A percentile compares a stretch with the other conserved stretches of the same genome.
Evolutionary conservation across 2,329 filamentous ascomycete genomes (phyloP).

Genomic region (Microdochium trichocladiopsis): DNA sequence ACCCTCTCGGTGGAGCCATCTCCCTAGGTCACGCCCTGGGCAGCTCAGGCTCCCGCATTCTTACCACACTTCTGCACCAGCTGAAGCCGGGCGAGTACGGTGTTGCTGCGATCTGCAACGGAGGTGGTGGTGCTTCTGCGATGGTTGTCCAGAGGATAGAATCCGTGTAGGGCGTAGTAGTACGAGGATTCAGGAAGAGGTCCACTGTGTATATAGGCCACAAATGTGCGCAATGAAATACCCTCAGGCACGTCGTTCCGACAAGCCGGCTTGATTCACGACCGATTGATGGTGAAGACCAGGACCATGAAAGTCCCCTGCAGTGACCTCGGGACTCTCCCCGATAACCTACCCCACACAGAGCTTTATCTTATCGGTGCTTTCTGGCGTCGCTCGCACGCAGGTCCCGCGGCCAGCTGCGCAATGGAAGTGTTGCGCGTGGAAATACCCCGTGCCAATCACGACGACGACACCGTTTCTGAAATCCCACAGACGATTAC

Average conservation of each 20-base stretch:
- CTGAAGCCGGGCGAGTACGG: slow-evolving; percentile 89
- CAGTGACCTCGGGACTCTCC: too few species aligned
- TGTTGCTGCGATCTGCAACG: slow-evolving; percentile 93
- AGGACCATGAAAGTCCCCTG: too few species aligned
- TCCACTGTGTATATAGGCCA: not conserved
- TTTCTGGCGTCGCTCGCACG: not conserved
- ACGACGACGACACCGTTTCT: not conserved
- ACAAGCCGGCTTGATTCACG: too few species aligned
- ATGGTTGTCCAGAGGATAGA: slow-evolving; percentile 83
- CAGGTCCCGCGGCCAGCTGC: not conserved
- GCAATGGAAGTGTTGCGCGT: not conserved
- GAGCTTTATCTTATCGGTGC: not conserved
- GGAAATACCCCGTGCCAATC: not conserved
- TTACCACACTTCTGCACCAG: slow-evolving; percentile 87
- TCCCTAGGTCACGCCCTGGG: slow-evolving; percentile 87
- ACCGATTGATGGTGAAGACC: too few species aligned
- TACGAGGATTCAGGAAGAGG: too few species aligned
- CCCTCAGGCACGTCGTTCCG: too few species aligned
- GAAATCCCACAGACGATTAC: not conserved
- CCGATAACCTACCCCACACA: not conserved
- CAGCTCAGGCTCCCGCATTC: slow-evolving; percentile 85
- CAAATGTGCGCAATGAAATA: not conserved
- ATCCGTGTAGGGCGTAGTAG: slow-evolving; percentile 35
- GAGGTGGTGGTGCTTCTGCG: slow-evolving; percentile 85
- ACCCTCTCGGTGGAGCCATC: slow-evolving; percentile 85